These are phyloP conservation scores for Barnettozyma sp. DNA, from an alignment of 805 yeast species.

Conservation along the genomic window DNA sequence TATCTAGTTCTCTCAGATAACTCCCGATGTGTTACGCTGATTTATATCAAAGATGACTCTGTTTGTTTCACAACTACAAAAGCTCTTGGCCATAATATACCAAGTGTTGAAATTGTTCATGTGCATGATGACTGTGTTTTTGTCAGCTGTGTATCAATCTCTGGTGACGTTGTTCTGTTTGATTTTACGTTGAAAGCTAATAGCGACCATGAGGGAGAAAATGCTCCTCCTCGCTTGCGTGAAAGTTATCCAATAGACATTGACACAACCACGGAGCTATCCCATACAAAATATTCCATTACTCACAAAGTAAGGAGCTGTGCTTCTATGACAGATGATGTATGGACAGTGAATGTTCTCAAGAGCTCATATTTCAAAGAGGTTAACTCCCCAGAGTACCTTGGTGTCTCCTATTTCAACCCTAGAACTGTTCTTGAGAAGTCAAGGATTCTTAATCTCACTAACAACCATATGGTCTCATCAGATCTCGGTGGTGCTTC, in stretches of 20 bases:
- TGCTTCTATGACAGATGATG: conserved; percentile 28
- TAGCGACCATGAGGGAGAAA: too few species aligned
- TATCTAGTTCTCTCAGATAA: conserved; percentile 49
- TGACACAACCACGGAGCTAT: background rate
- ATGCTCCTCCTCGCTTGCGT: too few species aligned
- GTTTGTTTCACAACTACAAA: conserved; percentile 31
- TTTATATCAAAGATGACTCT: conserved; percentile 25
- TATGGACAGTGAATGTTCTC: conserved; percentile 47
- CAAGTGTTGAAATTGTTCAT: conserved; percentile 40
- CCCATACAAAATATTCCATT: background rate
- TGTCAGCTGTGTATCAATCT: conserved; percentile 38
- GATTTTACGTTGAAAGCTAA: conserved; percentile 7
- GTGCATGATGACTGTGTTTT: conserved; percentile 23
- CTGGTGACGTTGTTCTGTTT: conserved; percentile 29
- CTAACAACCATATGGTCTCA: conserved; percentile 33
- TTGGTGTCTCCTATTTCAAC: conserved; percentile 35
- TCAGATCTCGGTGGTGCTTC: conserved; percentile 36
- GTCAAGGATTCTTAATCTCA: conserved; percentile 34
- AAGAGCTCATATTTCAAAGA: conserved; percentile 35
- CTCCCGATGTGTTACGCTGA: conserved; percentile 37
- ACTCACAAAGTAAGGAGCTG: background rate
- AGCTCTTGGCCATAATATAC: conserved; percentile 47
- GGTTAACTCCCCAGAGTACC: conserved; percentile 41
- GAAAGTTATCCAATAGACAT: background rate
- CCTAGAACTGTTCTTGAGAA: conserved; percentile 31